Evolutionary conservation across 1,284 basidiomycete genomes (phyloP).

Genomic region (Amylostereum areolatum): DNA sequence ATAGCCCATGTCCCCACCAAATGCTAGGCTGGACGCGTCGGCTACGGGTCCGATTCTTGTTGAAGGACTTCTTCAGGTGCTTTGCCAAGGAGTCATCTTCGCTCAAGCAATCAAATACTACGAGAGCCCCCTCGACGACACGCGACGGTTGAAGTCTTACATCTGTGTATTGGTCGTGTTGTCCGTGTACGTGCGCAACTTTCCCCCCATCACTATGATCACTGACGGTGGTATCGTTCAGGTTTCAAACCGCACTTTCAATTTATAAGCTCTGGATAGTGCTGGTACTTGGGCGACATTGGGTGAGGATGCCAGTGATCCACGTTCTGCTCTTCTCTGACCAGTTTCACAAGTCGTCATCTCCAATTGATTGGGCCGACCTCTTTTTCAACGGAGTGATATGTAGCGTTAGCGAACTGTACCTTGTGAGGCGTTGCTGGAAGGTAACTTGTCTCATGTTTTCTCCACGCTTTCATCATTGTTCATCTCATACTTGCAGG

Average conservation of each 20-base stretch:
- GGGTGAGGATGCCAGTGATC: constrained; percentile 26
- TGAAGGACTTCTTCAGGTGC: constrained; percentile 36
- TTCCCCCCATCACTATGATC: background rate
- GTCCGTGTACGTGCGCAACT: constrained; percentile 31
- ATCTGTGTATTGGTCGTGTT: constrained; percentile 32
- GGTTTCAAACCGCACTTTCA: constrained; percentile 40
- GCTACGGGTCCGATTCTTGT: constrained; percentile 31
- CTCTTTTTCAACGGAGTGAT: constrained; percentile 42
- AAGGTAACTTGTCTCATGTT: constrained; percentile 29
- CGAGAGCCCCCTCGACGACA: constrained; percentile 36
- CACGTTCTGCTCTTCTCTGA: background rate
- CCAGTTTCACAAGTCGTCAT: constrained; percentile 26
- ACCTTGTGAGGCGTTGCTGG: constrained; percentile 43
- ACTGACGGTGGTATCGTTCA: constrained; percentile 12
- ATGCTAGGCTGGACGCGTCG: constrained; percentile 14
- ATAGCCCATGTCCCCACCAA: too few relatives aligned
- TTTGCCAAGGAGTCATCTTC: constrained; percentile 40
- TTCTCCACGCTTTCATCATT: background rate
- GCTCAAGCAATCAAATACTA: constrained; percentile 41
- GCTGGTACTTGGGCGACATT: constrained; percentile 27
- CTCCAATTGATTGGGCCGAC: constrained; percentile 34
- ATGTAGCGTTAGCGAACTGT: constrained; percentile 38
- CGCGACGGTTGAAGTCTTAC: constrained; percentile 33
- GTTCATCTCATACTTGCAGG: constrained; percentile 20
- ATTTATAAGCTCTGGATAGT: constrained; percentile 44